phyloP scores from a whole-genome alignment of 2,329 filamentous ascomycete species.

The Talaromyces amestolkiae region DNA sequence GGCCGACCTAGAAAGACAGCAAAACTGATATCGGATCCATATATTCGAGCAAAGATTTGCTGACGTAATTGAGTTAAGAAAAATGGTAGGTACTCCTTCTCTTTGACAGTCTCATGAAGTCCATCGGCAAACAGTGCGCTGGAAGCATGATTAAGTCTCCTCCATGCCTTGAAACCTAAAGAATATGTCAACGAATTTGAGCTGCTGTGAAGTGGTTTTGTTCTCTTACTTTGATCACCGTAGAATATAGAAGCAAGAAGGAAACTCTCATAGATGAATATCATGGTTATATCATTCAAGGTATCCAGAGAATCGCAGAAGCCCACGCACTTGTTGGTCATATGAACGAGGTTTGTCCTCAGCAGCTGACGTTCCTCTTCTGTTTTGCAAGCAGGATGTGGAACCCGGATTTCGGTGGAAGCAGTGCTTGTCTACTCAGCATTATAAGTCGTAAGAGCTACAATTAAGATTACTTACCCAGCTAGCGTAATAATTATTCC shows the following conservation, averaged over 20 bases:
- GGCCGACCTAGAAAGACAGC: constrained; percentile 18
- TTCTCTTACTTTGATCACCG: constrained; percentile 16
- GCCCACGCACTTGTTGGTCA: constrained; percentile 17
- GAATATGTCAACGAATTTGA: neutral
- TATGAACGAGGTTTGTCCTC: constrained; percentile 16
- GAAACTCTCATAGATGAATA: constrained; percentile 19
- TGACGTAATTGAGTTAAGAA: constrained; percentile 16
- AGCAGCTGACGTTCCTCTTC: constrained; percentile 18
- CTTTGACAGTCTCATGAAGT: constrained; percentile 17
- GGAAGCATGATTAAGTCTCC: constrained; percentile 16
- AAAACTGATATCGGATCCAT: constrained; percentile 19
- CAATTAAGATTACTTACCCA: neutral
- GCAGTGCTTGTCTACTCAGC: constrained; percentile 7
- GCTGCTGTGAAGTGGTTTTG: neutral
- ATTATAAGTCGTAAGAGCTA: neutral
- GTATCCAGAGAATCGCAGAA: constrained; percentile 18
- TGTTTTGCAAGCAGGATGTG: constrained; percentile 16
- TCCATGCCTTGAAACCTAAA: constrained; percentile 19
- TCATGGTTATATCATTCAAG: constrained; percentile 18
- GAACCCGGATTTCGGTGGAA: constrained; percentile 15
- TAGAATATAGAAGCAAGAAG: constrained; percentile 18
- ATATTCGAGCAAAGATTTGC: constrained; percentile 18
- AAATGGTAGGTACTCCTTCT: constrained; percentile 12
- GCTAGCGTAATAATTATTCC: constrained; percentile 14
- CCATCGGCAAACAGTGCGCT: constrained; percentile 17